A percentile compares a stretch with the other conserved stretches of the same genome.
Evolutionary conservation across 495 filamentous ascomycete species (phyloP).

Genomic region (Penicillium flavigenum): DNA sequence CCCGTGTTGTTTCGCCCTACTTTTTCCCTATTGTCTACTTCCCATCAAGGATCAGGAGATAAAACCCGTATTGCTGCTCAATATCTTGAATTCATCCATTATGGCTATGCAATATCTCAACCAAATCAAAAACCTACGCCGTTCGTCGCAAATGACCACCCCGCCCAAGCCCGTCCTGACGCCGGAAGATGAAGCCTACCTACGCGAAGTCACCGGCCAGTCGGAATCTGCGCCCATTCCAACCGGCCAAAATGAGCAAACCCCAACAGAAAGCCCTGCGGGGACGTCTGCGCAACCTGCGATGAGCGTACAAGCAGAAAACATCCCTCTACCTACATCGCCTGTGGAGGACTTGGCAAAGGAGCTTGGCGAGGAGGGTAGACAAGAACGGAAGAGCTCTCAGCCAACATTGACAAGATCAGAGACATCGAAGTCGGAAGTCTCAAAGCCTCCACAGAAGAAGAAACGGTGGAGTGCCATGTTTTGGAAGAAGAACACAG

Average conservation of each 20-base stretch:
- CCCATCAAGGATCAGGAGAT: not conserved
- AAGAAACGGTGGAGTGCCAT: slow-evolving; percentile 47
- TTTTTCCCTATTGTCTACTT: not conserved
- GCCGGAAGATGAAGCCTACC: slow-evolving; percentile 55
- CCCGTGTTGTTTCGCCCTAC: slow-evolving; percentile 8
- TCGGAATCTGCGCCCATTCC: slow-evolving; percentile 18
- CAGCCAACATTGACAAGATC: slow-evolving; percentile 24
- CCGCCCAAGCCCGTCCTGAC: slow-evolving; percentile 51
- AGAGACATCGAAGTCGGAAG: slow-evolving; percentile 19
- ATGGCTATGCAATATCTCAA: slow-evolving; percentile 45
- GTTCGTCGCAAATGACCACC: slow-evolving; percentile 29
- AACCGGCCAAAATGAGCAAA: slow-evolving; percentile 9
- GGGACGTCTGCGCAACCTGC: slow-evolving; percentile 10
- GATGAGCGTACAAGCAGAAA: slow-evolving; percentile 27
- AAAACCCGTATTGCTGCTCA: not conserved
- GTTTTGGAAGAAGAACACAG: slow-evolving; percentile 41
- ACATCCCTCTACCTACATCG: slow-evolving; percentile 41
- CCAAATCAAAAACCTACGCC: slow-evolving; percentile 34
- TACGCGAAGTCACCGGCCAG: slow-evolving; percentile 47
- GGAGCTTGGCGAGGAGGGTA: slow-evolving; percentile 37
- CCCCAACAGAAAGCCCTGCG: not conserved
- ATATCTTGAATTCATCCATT: not conserved
- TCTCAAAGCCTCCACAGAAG: slow-evolving; percentile 34
- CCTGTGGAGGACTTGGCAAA: slow-evolving; percentile 41
- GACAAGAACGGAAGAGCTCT: slow-evolving; percentile 24